These are phyloP conservation scores for Polychytrium aggregatum DNA, from an alignment of 192 early-diverging fungal genomes.

Conservation along the genomic window DNA sequence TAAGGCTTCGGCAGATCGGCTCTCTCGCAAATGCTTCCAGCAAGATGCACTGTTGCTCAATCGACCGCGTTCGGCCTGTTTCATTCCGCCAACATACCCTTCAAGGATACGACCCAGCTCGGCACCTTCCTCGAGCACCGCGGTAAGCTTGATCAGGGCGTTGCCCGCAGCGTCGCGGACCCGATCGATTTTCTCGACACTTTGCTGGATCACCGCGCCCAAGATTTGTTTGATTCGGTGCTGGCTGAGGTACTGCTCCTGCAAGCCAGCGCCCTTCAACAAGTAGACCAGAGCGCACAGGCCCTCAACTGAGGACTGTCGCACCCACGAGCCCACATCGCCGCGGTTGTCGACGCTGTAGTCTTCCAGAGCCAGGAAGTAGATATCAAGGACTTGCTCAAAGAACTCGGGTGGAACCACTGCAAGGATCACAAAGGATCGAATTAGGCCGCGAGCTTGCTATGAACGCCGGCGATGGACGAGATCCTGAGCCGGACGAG, in stretches of 20 bases:
- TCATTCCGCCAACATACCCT: no score
- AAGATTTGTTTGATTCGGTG: slow-evolving; percentile 17
- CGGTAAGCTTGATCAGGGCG: slow-evolving; percentile 40
- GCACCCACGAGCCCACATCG: slow-evolving; percentile 91
- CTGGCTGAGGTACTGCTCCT: not conserved
- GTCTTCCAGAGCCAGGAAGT: slow-evolving; percentile 64
- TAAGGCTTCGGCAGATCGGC: no score
- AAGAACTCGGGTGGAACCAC: slow-evolving; percentile 14
- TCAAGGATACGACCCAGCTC: no score
- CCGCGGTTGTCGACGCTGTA: slow-evolving; percentile 82
- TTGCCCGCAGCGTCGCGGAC: slow-evolving; percentile 63
- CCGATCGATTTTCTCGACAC: slow-evolving; percentile 87
- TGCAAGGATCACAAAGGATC: no score
- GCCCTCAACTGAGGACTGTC: slow-evolving; percentile 57
- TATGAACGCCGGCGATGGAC: no score
- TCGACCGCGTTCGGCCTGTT: no score
- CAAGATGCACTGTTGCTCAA: no score
- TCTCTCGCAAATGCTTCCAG: no score
- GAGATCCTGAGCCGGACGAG: no score
- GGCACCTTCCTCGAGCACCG: slow-evolving; percentile 10
- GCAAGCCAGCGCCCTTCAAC: not conserved
- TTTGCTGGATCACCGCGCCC: slow-evolving; percentile 52
- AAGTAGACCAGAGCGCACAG: slow-evolving; percentile 16
- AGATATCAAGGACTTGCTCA: slow-evolving; percentile 29
- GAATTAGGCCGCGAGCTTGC: no score